Conservation (phyloP, 495 filamentous ascomycete genomes). For the Aspergillus taichungensis region DNA sequence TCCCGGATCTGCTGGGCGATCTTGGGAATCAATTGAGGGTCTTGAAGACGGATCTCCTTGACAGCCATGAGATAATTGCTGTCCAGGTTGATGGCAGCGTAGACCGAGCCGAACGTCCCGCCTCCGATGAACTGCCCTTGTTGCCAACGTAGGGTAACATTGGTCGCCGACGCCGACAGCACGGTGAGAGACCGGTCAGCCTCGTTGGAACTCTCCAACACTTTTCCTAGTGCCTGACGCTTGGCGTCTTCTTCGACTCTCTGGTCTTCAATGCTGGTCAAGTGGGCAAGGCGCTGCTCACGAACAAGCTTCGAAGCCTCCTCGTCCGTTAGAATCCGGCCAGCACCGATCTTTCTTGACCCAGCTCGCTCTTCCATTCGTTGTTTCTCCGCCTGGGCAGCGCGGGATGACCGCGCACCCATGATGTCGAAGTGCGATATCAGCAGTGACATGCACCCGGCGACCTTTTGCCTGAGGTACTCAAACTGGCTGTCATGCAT, state of each 20-base stretch:
- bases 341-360: conserved; percentile 66
- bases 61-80: conserved; percentile 96
- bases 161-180: conserved; percentile 86
- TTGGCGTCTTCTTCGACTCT: conserved; percentile 78
- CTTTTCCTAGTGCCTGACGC: conserved; percentile 77
- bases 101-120: conserved; percentile 94
- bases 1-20: conserved; percentile 91
- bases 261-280: conserved; percentile 66
- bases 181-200: conserved; percentile 90
- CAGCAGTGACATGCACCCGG: conserved; percentile 93
- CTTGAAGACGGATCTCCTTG: conserved; percentile 95
- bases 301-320: conserved; percentile 67
- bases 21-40: conserved; percentile 89
- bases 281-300: conserved; percentile 59
- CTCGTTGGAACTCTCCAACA: conserved; percentile 89
- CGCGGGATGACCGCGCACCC: conserved; percentile 86
- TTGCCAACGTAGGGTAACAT: conserved; percentile 92
- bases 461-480: conserved; percentile 73
- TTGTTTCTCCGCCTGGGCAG: conserved; percentile 84
- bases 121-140: conserved; percentile 96
- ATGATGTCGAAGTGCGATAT: conserved; percentile 99
- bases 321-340: conserved; percentile 71
- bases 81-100: conserved; percentile 93
- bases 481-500: conserved; percentile 83
- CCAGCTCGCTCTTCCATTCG: conserved; percentile 67